Percentiles rank a stretch among this genome's conserved stretches.
Evolutionary conservation across 192 early-diverging fungal genomes (phyloP).

Genomic region (Backusella australiensis): DNA sequence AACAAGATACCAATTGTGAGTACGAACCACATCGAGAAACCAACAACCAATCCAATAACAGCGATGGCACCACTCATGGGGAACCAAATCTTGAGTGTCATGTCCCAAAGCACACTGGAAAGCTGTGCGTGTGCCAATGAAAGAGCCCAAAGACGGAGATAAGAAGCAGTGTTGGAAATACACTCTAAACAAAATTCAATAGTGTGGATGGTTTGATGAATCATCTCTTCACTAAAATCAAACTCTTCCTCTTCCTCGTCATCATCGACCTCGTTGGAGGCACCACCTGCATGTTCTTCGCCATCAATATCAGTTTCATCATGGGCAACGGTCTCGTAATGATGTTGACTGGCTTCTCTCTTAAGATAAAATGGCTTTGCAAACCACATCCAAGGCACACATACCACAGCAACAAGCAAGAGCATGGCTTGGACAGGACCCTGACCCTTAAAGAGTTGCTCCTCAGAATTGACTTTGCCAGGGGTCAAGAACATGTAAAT

Average conservation of each 20-base stretch:
- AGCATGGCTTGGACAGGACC: constrained; percentile 77
- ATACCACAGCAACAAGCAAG: constrained; percentile 79
- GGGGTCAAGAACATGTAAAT: constrained; percentile 99
- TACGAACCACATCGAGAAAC: constrained; percentile 88
- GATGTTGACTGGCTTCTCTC: constrained; percentile 78
- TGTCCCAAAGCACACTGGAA: constrained; percentile 95
- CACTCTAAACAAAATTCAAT: constrained; percentile 96
- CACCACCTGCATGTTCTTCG: constrained; percentile 40
- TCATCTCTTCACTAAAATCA: constrained; percentile 96
- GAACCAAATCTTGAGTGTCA: constrained; percentile 71
- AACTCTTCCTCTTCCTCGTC: constrained; percentile 62
- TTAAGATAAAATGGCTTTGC: constrained; percentile 88
- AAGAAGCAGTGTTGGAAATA: constrained; percentile 99
- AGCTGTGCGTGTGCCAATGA: constrained; percentile 97
- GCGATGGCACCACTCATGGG: constrained; percentile 48
- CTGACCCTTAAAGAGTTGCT: constrained; percentile 88
- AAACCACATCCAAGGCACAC: constrained; percentile 97
- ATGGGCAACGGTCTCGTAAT: constrained; percentile 56
- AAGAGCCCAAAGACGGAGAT: constrained; percentile 98
- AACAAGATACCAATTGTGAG: constrained; percentile 79
- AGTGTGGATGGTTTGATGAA: constrained; percentile 97
- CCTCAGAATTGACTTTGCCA: constrained; percentile 65
- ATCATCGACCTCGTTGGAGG: constrained; percentile 67
- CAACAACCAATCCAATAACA: constrained; percentile 71
- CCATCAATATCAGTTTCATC: constrained; percentile 36